Percentiles rank a stretch among this genome's conserved stretches.
These are phyloP conservation scores for Phytophthora meadii DNA, from an alignment of 352 stramenopile species.

Conservation along the genomic window DNA sequence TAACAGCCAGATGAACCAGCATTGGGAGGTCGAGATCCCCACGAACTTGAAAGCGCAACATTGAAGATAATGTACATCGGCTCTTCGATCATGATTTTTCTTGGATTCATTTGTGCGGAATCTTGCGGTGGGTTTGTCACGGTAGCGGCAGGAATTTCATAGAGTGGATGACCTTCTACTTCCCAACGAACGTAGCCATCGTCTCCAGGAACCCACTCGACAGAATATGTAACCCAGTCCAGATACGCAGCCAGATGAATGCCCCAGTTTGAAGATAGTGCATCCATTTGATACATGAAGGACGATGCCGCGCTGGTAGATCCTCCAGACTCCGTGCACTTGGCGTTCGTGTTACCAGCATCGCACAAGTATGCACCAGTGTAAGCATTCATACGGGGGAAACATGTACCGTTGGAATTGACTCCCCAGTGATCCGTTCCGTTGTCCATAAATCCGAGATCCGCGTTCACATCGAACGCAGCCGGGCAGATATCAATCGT, in stretches of 20 bases:
- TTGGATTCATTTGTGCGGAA: slow-evolving; percentile 56
- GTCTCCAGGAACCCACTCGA: slow-evolving; percentile 27
- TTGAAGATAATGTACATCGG: slow-evolving; percentile 91
- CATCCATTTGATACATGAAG: slow-evolving; percentile 81
- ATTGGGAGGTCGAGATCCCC: slow-evolving; percentile 75
- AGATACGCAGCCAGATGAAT: slow-evolving; percentile 82
- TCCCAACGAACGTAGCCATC: slow-evolving; percentile 31
- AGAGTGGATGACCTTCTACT: slow-evolving; percentile 21
- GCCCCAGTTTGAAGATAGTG: slow-evolving; percentile 91
- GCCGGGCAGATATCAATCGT: slow-evolving; percentile 40
- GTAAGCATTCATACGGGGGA: slow-evolving; percentile 60
- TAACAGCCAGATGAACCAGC: slow-evolving; percentile 39
- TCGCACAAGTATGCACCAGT: slow-evolving; percentile 58
- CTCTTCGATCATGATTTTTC: slow-evolving; percentile 78
- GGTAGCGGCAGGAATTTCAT: slow-evolving; percentile 16
- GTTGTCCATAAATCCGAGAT: slow-evolving; percentile 38
- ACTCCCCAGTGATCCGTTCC: slow-evolving; percentile 31
- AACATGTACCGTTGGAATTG: slow-evolving; percentile 62
- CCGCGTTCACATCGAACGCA: slow-evolving; percentile 54
- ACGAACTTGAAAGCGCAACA: slow-evolving; percentile 55
- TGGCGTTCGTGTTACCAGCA: slow-evolving; percentile 34
- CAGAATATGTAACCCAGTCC: slow-evolving; percentile 32
- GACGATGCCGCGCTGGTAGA: slow-evolving; percentile 36
- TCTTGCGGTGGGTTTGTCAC: slow-evolving; percentile 59
- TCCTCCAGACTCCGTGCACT: slow-evolving; percentile 35